Evolutionary conservation across 2,329 filamentous ascomycete species (phyloP).

Genomic region (Claviceps capensis): DNA sequence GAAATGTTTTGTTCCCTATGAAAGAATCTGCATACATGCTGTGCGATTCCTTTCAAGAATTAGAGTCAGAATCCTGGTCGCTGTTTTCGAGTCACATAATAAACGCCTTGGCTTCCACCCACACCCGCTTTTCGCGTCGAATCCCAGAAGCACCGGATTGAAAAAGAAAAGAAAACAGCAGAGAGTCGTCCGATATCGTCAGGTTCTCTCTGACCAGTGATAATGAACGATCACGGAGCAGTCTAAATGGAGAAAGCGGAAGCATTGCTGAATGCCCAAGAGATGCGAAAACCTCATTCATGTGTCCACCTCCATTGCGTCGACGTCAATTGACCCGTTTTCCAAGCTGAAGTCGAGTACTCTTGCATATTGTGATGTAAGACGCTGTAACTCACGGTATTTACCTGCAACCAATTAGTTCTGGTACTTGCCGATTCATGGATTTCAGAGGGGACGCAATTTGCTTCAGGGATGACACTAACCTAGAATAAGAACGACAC

Average conservation of each 20-base stretch:
- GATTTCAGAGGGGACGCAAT: not conserved
- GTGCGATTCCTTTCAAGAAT: not conserved
- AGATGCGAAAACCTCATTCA: slow-evolving; percentile 8
- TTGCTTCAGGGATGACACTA: slow-evolving; percentile 23
- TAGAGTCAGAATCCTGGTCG: not conserved
- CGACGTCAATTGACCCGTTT: slow-evolving; percentile 29
- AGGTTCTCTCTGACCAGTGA: not conserved
- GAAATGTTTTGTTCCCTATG: not conserved
- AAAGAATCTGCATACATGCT: not conserved
- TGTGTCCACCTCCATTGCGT: slow-evolving; percentile 28
- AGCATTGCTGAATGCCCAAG: not conserved
- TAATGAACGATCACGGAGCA: not conserved
- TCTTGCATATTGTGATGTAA: slow-evolving; percentile 89
- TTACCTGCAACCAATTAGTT: slow-evolving; percentile 49
- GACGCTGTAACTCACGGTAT: slow-evolving; percentile 83
- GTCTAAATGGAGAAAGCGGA: not conserved
- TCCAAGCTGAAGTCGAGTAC: slow-evolving; percentile 51
- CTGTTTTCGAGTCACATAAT: not conserved
- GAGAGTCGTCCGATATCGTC: not conserved
- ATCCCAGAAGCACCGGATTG: not conserved
- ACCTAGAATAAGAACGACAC: slow-evolving; percentile 88
- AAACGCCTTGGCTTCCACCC: not conserved
- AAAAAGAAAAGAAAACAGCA: not conserved
- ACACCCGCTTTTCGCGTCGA: not conserved
- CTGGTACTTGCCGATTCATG: slow-evolving; percentile 12